phyloP scores from a whole-genome alignment of 2,329 filamentous ascomycete genomes.

The Zopfia rhizophila region DNA sequence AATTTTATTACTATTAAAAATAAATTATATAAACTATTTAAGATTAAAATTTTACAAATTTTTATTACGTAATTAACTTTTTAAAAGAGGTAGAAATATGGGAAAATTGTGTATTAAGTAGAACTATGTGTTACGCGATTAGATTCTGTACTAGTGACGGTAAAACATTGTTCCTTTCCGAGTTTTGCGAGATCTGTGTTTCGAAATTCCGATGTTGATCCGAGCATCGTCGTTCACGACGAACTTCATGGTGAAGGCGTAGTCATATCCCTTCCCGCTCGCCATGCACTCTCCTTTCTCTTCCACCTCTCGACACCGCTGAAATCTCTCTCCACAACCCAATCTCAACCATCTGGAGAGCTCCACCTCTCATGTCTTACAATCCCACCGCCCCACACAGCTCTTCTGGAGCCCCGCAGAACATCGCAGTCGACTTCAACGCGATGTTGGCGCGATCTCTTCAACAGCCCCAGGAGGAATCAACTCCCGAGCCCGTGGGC shows the following conservation, averaged over 20 bases:
- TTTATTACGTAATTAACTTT: no score
- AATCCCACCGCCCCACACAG: constrained; percentile 39
- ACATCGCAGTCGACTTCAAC: constrained; percentile 46
- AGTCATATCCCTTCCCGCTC: constrained; percentile 25
- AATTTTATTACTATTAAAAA: no score
- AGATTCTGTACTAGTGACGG: no score
- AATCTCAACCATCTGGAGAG: no score
- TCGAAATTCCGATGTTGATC: not conserved
- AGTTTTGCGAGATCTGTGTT: no score
- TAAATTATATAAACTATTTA: no score
- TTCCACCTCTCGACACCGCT: constrained; percentile 33
- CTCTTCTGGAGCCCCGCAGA: constrained; percentile 41
- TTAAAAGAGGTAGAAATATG: no score
- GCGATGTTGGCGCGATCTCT: constrained; percentile 49
- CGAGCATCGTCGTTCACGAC: not conserved
- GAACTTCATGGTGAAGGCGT: not conserved
- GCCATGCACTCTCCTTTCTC: constrained; percentile 41
- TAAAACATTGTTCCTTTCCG: constrained; percentile 2
- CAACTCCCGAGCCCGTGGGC: constrained; percentile 31
- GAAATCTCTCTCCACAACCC: constrained; percentile 18
- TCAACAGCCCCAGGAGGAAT: constrained; percentile 34
- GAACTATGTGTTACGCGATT: no score
- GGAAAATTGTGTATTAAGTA: no score
- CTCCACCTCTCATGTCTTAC: constrained; percentile 14
- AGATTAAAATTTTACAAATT: no score